A percentile compares a stretch with the other conserved stretches of the same genome.
Evolutionary conservation across 2,329 filamentous ascomycete species (phyloP).

Genomic region (Pochonia chlamydosporia): DNA sequence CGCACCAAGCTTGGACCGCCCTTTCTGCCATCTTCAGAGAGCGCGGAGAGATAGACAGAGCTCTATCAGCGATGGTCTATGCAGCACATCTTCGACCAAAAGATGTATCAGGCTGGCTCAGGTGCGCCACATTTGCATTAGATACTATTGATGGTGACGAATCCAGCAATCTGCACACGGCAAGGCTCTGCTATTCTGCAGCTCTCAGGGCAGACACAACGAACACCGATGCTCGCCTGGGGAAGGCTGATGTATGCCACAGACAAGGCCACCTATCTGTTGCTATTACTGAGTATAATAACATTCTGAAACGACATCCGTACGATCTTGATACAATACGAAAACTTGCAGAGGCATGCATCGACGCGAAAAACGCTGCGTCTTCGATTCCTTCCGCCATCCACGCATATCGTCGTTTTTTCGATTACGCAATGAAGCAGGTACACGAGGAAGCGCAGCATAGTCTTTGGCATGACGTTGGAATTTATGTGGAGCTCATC

Average conservation of each 20-base stretch:
- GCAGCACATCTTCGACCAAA: slow-evolving; percentile 59
- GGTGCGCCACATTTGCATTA: slow-evolving; percentile 51
- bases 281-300: slow-evolving; percentile 52
- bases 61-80: slow-evolving; percentile 54
- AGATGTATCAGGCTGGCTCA: slow-evolving; percentile 53
- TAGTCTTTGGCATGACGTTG: slow-evolving; percentile 73
- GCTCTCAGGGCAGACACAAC: slow-evolving; percentile 53
- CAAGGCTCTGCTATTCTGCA: slow-evolving; percentile 53
- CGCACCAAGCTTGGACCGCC: slow-evolving; percentile 58
- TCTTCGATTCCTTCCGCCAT: slow-evolving; percentile 33
- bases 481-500: slow-evolving; percentile 79
- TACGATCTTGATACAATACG: slow-evolving; percentile 50
- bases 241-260: slow-evolving; percentile 53
- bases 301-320: slow-evolving; percentile 44
- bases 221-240: slow-evolving; percentile 51
- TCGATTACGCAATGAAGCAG: slow-evolving; percentile 34
- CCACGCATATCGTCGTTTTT: slow-evolving; percentile 41
- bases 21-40: slow-evolving; percentile 57
- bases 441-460: slow-evolving; percentile 26
- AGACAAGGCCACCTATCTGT: slow-evolving; percentile 47
- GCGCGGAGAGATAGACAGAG: slow-evolving; percentile 49
- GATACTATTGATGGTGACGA: slow-evolving; percentile 43
- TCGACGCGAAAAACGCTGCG: slow-evolving; percentile 44
- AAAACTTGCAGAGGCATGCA: slow-evolving; percentile 51
- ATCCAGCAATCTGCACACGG: slow-evolving; percentile 43